Evolutionary conservation across 306 rosid species (phyloP).

Genomic region (Datisca glomerata): DNA sequence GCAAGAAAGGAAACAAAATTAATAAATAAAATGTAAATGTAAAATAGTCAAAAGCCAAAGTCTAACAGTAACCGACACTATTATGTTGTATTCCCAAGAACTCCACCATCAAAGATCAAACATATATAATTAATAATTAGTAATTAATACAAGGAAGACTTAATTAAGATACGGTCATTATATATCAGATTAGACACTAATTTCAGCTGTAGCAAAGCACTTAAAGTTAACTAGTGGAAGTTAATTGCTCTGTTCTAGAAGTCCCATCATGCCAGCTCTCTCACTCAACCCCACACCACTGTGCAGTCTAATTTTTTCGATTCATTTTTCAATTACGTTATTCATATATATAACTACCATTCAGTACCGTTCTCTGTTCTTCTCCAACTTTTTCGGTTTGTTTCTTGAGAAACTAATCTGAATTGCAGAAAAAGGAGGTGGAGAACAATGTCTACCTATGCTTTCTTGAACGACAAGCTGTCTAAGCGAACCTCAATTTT

Average conservation of each 20-base stretch:
- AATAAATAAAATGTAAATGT: not conserved
- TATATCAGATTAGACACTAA: too few relatives aligned
- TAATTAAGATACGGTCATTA: too few relatives aligned
- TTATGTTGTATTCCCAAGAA: not conserved
- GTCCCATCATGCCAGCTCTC: conserved; percentile 28
- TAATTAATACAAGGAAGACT: too few relatives aligned
- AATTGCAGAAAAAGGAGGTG: not conserved
- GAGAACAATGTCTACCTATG: conserved; percentile 31
- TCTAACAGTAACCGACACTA: not conserved
- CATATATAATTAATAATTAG: too few relatives aligned
- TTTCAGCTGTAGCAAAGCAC: too few relatives aligned
- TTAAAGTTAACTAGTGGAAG: too few relatives aligned
- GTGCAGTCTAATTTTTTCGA: conserved; percentile 7
- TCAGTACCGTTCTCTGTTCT: not conserved
- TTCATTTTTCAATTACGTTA: not conserved
- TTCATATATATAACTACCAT: conserved; percentile 1
- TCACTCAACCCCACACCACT: conserved; percentile 15
- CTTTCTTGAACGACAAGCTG: conserved; percentile 46
- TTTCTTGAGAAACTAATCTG: not conserved
- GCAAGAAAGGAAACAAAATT: too few relatives aligned
- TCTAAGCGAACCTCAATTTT: conserved; percentile 42
- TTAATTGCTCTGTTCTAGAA: conserved; percentile 1
- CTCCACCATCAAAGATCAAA: too few relatives aligned
- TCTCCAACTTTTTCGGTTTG: not conserved
- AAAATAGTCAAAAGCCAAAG: too few relatives aligned